Evolutionary conservation across 768 basidiomycete genomes (phyloP), one percentile per base, ranked within the genome.

Genomic region (Suillus paluster): DNA sequence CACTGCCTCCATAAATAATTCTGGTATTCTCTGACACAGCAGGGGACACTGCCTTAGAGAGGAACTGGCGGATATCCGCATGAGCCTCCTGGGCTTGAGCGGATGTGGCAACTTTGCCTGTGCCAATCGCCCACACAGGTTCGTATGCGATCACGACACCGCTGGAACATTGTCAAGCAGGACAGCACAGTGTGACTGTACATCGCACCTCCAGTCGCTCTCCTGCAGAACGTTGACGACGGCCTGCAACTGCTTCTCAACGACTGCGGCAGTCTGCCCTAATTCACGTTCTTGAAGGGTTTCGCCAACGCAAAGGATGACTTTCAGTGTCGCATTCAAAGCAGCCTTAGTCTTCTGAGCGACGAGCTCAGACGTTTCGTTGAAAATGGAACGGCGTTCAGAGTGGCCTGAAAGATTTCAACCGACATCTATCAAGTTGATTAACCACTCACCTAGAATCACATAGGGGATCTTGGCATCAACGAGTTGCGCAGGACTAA

Each of bases 91-190:
- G 97, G 1, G 97, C 97, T 80, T 98, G 92, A n/a, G 81, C 82
- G 1, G 92, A 81, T 36, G 93, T 93, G 49, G 97, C 97, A 57
- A 97, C 96, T 75, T 92, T 97, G 65, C 97, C 97, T 14, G 97
- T 98, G 49, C 97, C 97, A 75, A 99, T 99, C 38, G 97, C 97
- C 97, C 97, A 99, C 19, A 99, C 94, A 46, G 95, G 94, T 76
- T 97, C 94, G 76, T 96, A 99, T 21, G 97, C 97, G 69, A 99
- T 84, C 61, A 99, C 97, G 71, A 99, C 82, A 65, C 92, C 87
- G 70, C 95, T 96, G 64, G 7, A 61, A 23, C 17, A 8, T 36
- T 21, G 38, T 46, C 23, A 41, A 34, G 30, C 21, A 60, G 25
- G 39, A 49, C 25, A 38, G 45, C 25, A 49, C 27, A 30, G 23